phyloP scores from a whole-genome alignment of 1,284 basidiomycete genomes.

The Fomitopsis schrenkii region DNA sequence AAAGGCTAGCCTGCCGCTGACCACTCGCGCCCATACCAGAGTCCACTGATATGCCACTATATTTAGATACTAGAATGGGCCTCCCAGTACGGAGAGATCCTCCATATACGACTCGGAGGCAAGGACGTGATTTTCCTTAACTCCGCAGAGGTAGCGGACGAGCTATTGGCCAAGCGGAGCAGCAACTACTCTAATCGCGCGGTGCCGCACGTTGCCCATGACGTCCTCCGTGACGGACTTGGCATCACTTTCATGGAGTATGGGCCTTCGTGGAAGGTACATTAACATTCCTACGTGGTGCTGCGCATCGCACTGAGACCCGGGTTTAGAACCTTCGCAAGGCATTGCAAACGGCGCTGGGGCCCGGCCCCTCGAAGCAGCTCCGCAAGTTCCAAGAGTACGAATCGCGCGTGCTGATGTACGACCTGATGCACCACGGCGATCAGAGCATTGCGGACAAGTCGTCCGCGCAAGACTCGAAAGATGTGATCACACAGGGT shows the following conservation, averaged over 20 bases:
- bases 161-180: constrained; percentile 29
- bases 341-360: constrained; percentile 18
- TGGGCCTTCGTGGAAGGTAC: constrained; percentile 26
- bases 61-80: constrained; percentile 26
- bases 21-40: too few species aligned
- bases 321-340: neutral
- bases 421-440: constrained; percentile 9
- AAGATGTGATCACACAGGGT: constrained; percentile 18
- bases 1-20: neutral
- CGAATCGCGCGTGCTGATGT: constrained; percentile 22
- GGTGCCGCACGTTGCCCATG: constrained; percentile 26
- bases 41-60: too few species aligned
- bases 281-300: neutral
- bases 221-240: constrained; percentile 28
- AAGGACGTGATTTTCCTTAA: constrained; percentile 30
- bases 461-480: neutral
- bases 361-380: constrained; percentile 20
- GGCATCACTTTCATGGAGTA: constrained; percentile 26
- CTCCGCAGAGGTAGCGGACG: constrained; percentile 27
- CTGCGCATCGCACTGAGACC: neutral
- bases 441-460: too few species aligned
- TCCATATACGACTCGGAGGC: constrained; percentile 22
- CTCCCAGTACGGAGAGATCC: constrained; percentile 25
- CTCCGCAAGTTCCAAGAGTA: constrained; percentile 22
- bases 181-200: constrained; percentile 23